Evolutionary conservation across 768 basidiomycete species (phyloP).

Genomic region (Nidularia sp.): DNA sequence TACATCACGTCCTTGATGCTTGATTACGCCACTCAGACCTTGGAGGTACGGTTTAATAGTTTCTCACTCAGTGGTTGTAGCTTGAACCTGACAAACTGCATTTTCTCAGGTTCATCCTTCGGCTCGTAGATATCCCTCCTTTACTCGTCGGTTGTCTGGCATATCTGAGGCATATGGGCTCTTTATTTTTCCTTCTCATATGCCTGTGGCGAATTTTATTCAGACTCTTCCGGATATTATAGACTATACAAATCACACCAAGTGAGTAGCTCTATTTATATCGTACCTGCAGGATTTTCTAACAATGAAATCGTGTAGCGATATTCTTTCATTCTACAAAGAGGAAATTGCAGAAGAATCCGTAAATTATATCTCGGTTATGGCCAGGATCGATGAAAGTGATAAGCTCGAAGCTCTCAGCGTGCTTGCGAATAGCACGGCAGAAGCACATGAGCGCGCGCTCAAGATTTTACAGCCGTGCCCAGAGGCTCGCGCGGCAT

Average conservation of each 20-base stretch:
- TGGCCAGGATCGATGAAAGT: not conserved
- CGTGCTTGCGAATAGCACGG: not conserved
- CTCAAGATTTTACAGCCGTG: not conserved
- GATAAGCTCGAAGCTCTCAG: not conserved
- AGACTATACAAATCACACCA: not conserved
- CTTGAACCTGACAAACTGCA: not conserved
- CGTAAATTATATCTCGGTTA: not conserved
- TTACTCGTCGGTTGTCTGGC: not conserved
- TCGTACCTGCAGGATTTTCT: not conserved
- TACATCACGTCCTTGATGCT: constrained; percentile 22
- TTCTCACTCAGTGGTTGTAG: not conserved
- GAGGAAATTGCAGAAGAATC: not conserved
- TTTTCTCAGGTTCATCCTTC: not conserved
- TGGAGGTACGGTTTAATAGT: constrained; percentile 13
- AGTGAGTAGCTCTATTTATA: not conserved
- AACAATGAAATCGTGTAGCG: not conserved
- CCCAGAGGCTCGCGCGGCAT: not conserved
- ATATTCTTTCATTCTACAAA: constrained; percentile 1
- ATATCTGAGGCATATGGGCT: not conserved
- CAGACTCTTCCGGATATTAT: not conserved
- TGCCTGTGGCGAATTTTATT: not conserved
- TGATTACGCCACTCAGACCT: constrained; percentile 20
- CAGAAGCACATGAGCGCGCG: not conserved
- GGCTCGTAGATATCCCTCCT: not conserved
- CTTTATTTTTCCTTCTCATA: not conserved